Conservation (phyloP, 352 stramenopile species). For the Globisporangium middletonii region DNA sequence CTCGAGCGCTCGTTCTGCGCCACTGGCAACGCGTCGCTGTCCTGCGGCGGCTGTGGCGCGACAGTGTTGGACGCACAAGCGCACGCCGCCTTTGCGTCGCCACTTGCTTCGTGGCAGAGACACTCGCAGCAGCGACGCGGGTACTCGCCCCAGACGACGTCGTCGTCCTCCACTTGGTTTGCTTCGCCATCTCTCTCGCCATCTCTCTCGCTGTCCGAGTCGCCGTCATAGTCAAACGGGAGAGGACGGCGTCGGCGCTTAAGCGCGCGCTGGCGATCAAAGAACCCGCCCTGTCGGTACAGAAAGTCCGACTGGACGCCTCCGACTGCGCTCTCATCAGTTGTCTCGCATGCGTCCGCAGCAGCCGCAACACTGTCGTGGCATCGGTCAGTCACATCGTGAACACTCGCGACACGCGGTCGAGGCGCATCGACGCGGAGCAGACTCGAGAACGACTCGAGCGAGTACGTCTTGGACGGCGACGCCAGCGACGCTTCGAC, state of each 20-base stretch:
- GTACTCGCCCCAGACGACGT: constrained; percentile 14
- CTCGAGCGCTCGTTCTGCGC: background rate
- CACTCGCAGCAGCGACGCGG: constrained; percentile 35
- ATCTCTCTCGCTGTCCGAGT: constrained; percentile 4
- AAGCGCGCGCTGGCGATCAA: constrained; percentile 59
- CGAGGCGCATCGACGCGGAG: constrained; percentile 20
- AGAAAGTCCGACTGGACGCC: constrained; percentile 58
- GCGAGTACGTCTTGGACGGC: constrained; percentile 43
- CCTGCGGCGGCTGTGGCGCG: too few species aligned
- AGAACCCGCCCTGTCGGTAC: constrained; percentile 75
- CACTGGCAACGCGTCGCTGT: background rate
- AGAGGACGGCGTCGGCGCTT: constrained; percentile 53
- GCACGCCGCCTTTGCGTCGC: background rate
- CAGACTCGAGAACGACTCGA: constrained; percentile 57
- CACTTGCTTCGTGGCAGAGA: constrained; percentile 19
- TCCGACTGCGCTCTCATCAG: constrained; percentile 13
- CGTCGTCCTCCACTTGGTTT: constrained; percentile 7
- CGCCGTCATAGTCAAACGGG: constrained; percentile 42
- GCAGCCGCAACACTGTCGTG: constrained; percentile 1
- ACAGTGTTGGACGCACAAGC: background rate
- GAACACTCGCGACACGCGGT: constrained; percentile 8
- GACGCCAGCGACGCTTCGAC: background rate
- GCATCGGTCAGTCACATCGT: too few species aligned
- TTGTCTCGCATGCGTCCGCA: constrained; percentile 1
- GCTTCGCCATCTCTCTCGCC: background rate